These are phyloP conservation scores for Botrytis byssoidea DNA, from an alignment of 2,329 filamentous ascomycete genomes.

Conservation along the genomic window DNA sequence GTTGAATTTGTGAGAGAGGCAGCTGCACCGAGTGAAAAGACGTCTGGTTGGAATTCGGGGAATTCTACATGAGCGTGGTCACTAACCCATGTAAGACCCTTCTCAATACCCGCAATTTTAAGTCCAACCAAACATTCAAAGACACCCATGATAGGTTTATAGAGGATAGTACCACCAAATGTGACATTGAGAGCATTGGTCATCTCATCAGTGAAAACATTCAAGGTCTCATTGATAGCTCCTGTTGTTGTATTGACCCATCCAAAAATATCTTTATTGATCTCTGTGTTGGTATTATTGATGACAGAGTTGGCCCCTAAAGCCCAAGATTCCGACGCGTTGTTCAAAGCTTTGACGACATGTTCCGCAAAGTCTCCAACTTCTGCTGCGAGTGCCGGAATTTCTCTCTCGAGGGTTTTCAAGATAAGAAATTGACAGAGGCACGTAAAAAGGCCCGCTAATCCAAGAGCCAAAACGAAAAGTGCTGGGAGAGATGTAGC, in stretches of 20 bases:
- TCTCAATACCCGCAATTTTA: slow-evolving; percentile 81
- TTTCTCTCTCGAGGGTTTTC: slow-evolving; percentile 59
- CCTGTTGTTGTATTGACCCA: slow-evolving; percentile 83
- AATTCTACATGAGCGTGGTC: slow-evolving; percentile 82
- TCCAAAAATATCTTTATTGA: slow-evolving; percentile 82
- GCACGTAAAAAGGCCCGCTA: slow-evolving; percentile 66
- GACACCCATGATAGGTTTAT: slow-evolving; percentile 74
- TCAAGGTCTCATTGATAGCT: slow-evolving; percentile 83
- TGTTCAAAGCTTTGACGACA: slow-evolving; percentile 60
- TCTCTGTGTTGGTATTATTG: slow-evolving; percentile 58
- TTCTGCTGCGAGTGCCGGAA: slow-evolving; percentile 62
- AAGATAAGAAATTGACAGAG: slow-evolving; percentile 68
- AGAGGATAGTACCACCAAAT: slow-evolving; percentile 79
- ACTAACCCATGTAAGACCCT: slow-evolving; percentile 89
- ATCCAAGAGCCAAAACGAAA: slow-evolving; percentile 65
- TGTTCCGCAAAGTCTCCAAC: slow-evolving; percentile 65
- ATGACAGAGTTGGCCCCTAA: slow-evolving; percentile 61
- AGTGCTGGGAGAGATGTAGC: slow-evolving; percentile 65
- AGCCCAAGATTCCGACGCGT: slow-evolving; percentile 65
- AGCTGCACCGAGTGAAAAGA: slow-evolving; percentile 77
- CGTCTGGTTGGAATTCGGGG: slow-evolving; percentile 73
- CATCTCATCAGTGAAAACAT: slow-evolving; percentile 76
- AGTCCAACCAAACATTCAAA: slow-evolving; percentile 84
- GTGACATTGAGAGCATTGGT: slow-evolving; percentile 68
- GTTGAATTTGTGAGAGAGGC: slow-evolving; percentile 57